Evolutionary conservation across 495 filamentous ascomycete species (phyloP).

Genomic region (Chaetomium cochliodes): DNA sequence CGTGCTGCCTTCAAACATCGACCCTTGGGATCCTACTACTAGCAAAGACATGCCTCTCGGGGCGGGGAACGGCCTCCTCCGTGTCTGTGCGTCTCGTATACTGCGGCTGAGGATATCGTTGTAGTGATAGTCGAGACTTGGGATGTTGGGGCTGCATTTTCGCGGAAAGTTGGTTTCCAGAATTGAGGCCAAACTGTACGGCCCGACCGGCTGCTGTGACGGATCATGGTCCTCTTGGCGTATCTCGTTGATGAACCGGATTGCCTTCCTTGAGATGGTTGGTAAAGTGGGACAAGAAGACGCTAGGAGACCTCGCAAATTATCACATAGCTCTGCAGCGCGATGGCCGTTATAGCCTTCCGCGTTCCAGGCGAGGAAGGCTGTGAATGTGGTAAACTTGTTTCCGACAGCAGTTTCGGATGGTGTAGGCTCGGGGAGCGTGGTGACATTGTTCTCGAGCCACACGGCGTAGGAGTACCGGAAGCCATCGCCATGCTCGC

Average conservation of each 20-base stretch:
- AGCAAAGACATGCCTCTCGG: neutral
- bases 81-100: neutral
- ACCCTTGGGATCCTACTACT: neutral
- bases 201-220: neutral
- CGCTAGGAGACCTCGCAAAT: neutral
- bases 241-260: neutral
- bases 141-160: neutral
- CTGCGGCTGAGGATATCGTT: neutral
- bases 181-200: neutral
- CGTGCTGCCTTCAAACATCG: neutral
- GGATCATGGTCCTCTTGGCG: neutral
- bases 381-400: neutral
- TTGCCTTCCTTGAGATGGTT: neutral
- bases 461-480: neutral
- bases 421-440: neutral
- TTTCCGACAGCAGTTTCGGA: neutral
- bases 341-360: neutral
- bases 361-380: neutral
- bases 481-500: neutral
- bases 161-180: neutral
- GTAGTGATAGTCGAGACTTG: neutral
- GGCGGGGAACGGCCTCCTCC: neutral
- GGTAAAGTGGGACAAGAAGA: neutral
- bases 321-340: neutral
- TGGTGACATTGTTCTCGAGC: neutral